Base-by-base conservation (phyloP, 2,329 filamentous ascomycete species). In the Aspergillus pseudotamarii region DNA sequence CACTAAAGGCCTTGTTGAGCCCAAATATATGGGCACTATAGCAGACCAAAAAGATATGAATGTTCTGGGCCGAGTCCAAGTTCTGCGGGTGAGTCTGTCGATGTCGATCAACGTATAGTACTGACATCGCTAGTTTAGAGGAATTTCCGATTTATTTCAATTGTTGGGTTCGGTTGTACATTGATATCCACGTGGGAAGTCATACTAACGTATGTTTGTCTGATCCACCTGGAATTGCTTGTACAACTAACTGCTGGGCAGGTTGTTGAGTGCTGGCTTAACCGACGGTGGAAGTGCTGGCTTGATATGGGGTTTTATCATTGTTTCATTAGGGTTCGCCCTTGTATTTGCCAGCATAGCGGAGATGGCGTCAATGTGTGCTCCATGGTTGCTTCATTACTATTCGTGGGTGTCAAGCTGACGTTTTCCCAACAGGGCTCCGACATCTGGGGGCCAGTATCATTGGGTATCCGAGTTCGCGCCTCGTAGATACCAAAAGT, bases 381-480 rank as follows among this genome's bases (percentile, higher is more conserved):
- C 68, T n/a, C 23, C 43, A 4, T 6, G n/a, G 11, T 50, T 28
- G 21, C 28, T n/a, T 1, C 16, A 6, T 28, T 19, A 4, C 8
- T 19, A 19, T 41, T 30, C 12, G 28, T 41, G 4, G 5, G 51
- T 2, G 16, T 32, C n/a, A 43, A n/a, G 12, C 28, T 38, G 8
- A 30, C 12, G 6, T 28, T 12, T 36, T 23, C n/a, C 11, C 8
- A 23, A 16, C 51, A 78, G 76, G 76, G 77, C 78, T 11, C 80
- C 80, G 16, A 80, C 76, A 46, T 73, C 79, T 8, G 77, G 77
- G 43, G 77, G 75, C 19, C 77, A 78, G 55, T 77, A 79, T 57
- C 77, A 80, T 60, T 81, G 77, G 77, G 77, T 80, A 4, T 77
- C 75, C 16, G 76, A 81, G 46, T 81, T 84, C 65, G 79, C 81